These are phyloP conservation scores for Chytriomyces sp. DNA, from an alignment of 192 early-diverging fungal species.

Conservation along the genomic window DNA sequence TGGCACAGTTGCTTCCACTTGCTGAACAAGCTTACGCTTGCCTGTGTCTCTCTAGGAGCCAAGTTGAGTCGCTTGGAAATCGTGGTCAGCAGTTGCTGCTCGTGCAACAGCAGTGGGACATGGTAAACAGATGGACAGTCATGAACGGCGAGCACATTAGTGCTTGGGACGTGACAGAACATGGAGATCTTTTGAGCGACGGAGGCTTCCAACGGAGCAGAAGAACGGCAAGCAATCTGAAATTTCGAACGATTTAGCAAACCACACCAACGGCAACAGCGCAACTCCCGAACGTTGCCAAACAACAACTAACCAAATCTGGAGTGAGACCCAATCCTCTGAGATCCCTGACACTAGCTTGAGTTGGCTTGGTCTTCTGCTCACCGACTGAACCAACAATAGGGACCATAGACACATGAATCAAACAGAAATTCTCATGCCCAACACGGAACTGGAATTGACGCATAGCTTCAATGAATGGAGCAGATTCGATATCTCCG, in stretches of 20 bases:
- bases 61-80: conserved; percentile 82
- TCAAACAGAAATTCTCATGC: conserved; percentile 95
- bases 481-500: conserved; percentile 98
- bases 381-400: conserved; percentile 97
- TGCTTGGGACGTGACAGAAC: conserved; percentile 97
- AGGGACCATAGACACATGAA: conserved; percentile 97
- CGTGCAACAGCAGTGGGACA: conserved; percentile 87
- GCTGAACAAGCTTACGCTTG: conserved; percentile 70
- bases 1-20: conserved; percentile 87
- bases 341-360: conserved; percentile 92
- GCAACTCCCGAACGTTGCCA: not conserved
- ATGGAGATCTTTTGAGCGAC: conserved; percentile 94
- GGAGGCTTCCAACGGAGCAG: conserved; percentile 80
- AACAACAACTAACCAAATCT: conserved; percentile 67
- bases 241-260: not conserved
- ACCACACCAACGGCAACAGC: not conserved
- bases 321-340: conserved; percentile 93
- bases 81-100: conserved; percentile 85
- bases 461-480: conserved; percentile 99
- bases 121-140: conserved; percentile 98
- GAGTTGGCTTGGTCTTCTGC: conserved; percentile 99
- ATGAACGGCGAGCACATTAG: conserved; percentile 92
- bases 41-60: conserved; percentile 60
- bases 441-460: conserved; percentile 99
- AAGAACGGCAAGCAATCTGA: conserved; percentile 90